Percentiles rank a stretch among this genome's conserved stretches.
Conservation (phyloP, 2,329 filamentous ascomycete genomes). For the Fusarium sp. region DNA sequence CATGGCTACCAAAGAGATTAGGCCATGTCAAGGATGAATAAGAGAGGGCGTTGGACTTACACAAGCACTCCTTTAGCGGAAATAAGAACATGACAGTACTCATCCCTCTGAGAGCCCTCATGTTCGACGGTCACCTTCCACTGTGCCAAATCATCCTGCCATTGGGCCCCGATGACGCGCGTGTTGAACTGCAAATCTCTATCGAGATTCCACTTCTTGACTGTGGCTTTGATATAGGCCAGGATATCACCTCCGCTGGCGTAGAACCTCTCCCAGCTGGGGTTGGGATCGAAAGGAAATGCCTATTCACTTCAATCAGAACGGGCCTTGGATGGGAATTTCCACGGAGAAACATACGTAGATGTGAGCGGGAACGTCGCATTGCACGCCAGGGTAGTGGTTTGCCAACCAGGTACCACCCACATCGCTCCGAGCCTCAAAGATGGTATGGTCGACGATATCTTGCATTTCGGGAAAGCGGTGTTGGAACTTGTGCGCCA, state of each 20-base stretch:
- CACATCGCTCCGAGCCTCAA: slow-evolving; percentile 46
- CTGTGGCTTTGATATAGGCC: slow-evolving; percentile 62
- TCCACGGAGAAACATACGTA: slow-evolving; percentile 13
- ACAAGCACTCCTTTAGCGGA: slow-evolving; percentile 39
- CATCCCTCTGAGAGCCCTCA: slow-evolving; percentile 19
- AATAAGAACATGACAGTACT: slow-evolving; percentile 37
- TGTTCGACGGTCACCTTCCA: slow-evolving; percentile 39
- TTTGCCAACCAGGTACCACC: slow-evolving; percentile 52
- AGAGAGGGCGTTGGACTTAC: slow-evolving; percentile 9
- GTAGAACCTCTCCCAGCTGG: slow-evolving; percentile 68
- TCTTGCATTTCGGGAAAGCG: slow-evolving; percentile 47
- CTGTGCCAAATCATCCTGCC: slow-evolving; percentile 32
- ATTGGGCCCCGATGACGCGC: slow-evolving; percentile 43
- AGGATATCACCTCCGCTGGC: slow-evolving; percentile 67
- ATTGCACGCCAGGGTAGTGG: slow-evolving; percentile 39
- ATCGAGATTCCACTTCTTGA: slow-evolving; percentile 56
- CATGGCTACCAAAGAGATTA: slow-evolving; percentile 23
- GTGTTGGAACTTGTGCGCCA: slow-evolving; percentile 51
- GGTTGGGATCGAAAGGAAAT: slow-evolving; percentile 68
- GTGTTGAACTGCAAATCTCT: slow-evolving; percentile 50
- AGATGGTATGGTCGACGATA: slow-evolving; percentile 45
- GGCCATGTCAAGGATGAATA: fast-evolving
- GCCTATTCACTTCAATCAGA: slow-evolving; percentile 26
- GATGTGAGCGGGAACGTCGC: slow-evolving; percentile 37
- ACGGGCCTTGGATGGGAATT: fast-evolving